Evolutionary conservation across 2,329 filamentous ascomycete species (phyloP).

Genomic region (Xylariaceae sp.): DNA sequence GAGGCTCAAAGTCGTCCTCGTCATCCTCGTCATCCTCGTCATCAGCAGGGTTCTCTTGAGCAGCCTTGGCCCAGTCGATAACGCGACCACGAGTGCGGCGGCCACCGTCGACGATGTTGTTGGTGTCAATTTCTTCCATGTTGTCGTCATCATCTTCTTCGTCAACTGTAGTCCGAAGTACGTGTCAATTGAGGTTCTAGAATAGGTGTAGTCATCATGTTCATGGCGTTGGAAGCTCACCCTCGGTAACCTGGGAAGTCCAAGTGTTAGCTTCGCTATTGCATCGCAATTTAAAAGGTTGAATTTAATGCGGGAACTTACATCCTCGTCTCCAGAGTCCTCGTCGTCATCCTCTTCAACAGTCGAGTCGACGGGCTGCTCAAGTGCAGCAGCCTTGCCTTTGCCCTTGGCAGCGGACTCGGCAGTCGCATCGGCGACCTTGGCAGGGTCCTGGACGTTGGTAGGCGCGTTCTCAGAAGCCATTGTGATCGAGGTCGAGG

Average conservation of each 20-base stretch:
- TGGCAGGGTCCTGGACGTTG: constrained; percentile 42
- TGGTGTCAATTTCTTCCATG: constrained; percentile 83
- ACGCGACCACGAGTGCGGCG: constrained; percentile 85
- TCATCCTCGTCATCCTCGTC: constrained; percentile 65
- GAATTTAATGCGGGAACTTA: constrained; percentile 34
- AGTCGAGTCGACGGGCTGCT: constrained; percentile 52
- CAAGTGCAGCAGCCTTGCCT: constrained; percentile 65
- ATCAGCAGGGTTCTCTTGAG: constrained; percentile 67
- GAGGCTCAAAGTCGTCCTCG: constrained; percentile 61
- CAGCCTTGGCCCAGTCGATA: constrained; percentile 91
- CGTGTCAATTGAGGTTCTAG: constrained; percentile 7
- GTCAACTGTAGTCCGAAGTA: constrained; percentile 41
- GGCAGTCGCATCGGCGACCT: constrained; percentile 39
- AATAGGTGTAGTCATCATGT: neutral
- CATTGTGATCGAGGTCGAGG: constrained; percentile 35
- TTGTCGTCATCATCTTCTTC: constrained; percentile 68
- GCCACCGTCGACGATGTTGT: constrained; percentile 76
- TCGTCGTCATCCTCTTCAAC: constrained; percentile 76
- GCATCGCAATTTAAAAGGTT: constrained; percentile 8
- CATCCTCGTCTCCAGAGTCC: constrained; percentile 55
- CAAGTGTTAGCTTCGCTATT: constrained; percentile 19
- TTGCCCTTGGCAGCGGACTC: constrained; percentile 63
- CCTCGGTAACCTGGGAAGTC: constrained; percentile 19
- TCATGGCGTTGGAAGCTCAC: constrained; percentile 21
- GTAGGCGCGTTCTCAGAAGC: constrained; percentile 45